Evolutionary conservation across 495 filamentous ascomycete species (phyloP), one percentile per base, ranked within the genome.

Genomic region (Podospora fimiseda): DNA sequence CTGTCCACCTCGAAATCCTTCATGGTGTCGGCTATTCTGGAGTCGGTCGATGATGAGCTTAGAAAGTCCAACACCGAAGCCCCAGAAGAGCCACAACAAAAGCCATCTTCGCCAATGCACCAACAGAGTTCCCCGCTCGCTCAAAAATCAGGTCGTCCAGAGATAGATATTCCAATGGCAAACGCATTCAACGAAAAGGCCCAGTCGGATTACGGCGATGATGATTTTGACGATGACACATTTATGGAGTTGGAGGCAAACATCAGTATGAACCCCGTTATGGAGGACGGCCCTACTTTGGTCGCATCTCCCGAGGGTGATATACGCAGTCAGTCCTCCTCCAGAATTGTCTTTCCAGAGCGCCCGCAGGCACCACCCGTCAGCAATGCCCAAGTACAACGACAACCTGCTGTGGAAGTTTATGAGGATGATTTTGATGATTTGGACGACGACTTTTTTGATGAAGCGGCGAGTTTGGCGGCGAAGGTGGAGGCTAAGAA

Each of bases 381-480:
- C 27, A 33, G 11, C 27, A 33, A 6, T 33, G 6, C 27, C 11
- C 27, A 33, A 33, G 27, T 11, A 33, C 27, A 33, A n/a, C n/a
- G n/a, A n/a, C n/a, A n/a, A 13, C 43, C 27, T 6, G 27, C 27
- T 11, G 18, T 22, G 11, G 4, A 51, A 56, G 20, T 7, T 13
- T 5, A 52, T 45, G 51, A 60, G 19, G 48, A 60, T 16, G 60
- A 69, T 14, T 86, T 82, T 61, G 77, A 78, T 41, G 85, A 87
- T 39, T 72, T 80, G 24, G 82, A 79, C 51, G 84, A 85, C 42
- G 82, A 84, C 19, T 68, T 82, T 52, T 74, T 81, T 43, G 78
- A 74, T 30, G 80, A 77, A 45, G 66, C 83, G 16, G 83, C 80
- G 56, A 67, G 79, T 36, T 60, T 87, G 43, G 69, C 80, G 39